Evolutionary conservation across 306 rosid genomes (phyloP).

Genomic region (Prunus persica): DNA sequence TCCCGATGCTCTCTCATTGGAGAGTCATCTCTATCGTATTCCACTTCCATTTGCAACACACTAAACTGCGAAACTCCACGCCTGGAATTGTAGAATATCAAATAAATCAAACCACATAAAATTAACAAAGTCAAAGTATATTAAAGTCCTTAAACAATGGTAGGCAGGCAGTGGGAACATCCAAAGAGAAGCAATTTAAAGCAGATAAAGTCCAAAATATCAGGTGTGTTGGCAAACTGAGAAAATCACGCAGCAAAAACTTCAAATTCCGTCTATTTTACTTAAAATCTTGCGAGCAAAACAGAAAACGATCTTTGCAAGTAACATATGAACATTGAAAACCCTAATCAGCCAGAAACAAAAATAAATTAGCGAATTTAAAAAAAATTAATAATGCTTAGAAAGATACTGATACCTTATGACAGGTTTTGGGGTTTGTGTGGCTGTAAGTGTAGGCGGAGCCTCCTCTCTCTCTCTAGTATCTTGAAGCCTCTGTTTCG

Average conservation of each 20-base stretch:
- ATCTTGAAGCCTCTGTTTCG: neutral
- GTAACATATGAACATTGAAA: neutral
- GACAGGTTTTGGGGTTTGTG: neutral
- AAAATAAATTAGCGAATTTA: neutral
- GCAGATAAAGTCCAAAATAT: neutral
- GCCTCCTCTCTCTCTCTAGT: neutral
- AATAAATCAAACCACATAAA: neutral
- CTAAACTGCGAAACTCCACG: conserved; percentile 8
- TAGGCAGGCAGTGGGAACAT: no score
- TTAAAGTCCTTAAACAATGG: neutral
- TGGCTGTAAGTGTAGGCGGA: neutral
- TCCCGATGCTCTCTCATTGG: conserved; percentile 33
- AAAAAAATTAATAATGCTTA: neutral
- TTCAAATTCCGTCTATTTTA: neutral
- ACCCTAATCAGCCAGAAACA: neutral
- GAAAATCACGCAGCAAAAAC: neutral
- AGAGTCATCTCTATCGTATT: conserved; percentile 45
- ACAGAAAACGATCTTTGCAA: neutral
- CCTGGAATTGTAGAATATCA: neutral
- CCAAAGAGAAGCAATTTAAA: neutral
- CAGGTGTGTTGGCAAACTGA: neutral
- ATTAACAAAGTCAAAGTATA: neutral
- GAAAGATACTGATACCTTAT: neutral
- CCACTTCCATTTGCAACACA: conserved; percentile 45
- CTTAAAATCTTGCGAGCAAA: neutral